phyloP scores from a whole-genome alignment of 2,329 filamentous ascomycete species.

The Fusarium mundagurra region DNA sequence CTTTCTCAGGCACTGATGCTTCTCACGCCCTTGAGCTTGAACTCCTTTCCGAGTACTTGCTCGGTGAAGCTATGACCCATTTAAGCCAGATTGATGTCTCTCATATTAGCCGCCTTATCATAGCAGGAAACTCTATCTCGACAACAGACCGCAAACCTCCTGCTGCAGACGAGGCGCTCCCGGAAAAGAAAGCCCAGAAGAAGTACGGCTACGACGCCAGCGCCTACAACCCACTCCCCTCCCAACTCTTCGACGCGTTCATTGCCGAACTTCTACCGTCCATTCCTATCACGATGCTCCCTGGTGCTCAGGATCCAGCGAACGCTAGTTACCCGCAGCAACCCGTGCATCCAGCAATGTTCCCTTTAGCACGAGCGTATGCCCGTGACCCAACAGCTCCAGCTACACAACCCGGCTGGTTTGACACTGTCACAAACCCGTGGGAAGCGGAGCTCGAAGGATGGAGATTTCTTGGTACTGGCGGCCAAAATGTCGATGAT shows the following conservation, averaged over 20 bases:
- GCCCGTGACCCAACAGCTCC: conserved; percentile 57
- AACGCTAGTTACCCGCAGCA: conserved; percentile 93
- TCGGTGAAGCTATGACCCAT: conserved; percentile 79
- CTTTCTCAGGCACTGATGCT: conserved; percentile 77
- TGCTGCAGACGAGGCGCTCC: conserved; percentile 47
- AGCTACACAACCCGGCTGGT: conserved; percentile 70
- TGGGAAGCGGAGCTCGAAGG: conserved; percentile 92
- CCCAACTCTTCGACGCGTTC: conserved; percentile 84
- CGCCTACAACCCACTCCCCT: conserved; percentile 86
- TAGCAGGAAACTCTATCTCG: conserved; percentile 92
- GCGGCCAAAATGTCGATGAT: conserved; percentile 93
- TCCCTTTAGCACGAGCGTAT: conserved; percentile 79
- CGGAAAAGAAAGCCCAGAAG: conserved; percentile 65
- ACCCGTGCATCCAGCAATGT: conserved; percentile 91
- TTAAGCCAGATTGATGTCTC: conserved; percentile 67
- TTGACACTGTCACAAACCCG: conserved; percentile 91
- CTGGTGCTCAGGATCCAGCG: conserved; percentile 85
- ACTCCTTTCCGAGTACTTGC: conserved; percentile 85
- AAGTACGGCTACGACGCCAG: conserved; percentile 96
- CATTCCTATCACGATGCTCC: conserved; percentile 88
- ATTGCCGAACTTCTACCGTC: conserved; percentile 83
- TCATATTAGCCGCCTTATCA: conserved; percentile 83
- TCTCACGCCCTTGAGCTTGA: conserved; percentile 80
- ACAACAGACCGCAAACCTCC: conserved; percentile 58
- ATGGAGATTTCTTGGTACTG: conserved; percentile 85